Conservation (phyloP, 192 early-diverging fungal species). For the Jimgerdemannia flammicorona region DNA sequence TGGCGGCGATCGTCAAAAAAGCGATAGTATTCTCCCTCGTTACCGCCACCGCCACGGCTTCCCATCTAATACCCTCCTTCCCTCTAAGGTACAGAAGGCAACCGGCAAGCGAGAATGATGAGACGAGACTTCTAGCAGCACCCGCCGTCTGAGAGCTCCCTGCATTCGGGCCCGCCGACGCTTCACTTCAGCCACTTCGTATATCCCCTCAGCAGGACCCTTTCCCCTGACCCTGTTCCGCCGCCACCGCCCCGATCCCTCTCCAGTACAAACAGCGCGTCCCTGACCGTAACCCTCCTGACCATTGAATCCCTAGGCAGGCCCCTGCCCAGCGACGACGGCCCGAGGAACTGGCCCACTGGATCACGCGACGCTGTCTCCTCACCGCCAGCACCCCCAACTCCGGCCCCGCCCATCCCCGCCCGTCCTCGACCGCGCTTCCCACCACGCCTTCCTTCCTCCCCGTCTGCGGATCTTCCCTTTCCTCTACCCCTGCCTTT, state of each 20-base stretch:
- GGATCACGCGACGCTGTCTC: background rate
- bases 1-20: too few relatives aligned
- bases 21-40: too few relatives aligned
- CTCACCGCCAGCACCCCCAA: background rate
- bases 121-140: too few relatives aligned
- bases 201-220: slow-evolving; percentile 43
- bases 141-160: too few relatives aligned
- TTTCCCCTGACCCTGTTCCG: slow-evolving; percentile 29
- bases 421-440: slow-evolving; percentile 1
- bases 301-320: background rate
- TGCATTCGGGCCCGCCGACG: too few relatives aligned
- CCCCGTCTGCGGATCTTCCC: slow-evolving; percentile 15
- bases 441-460: slow-evolving; percentile 4
- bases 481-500: slow-evolving; percentile 14
- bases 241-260: slow-evolving; percentile 53
- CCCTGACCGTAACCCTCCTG: slow-evolving; percentile 58
- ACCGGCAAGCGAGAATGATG: too few relatives aligned
- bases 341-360: background rate
- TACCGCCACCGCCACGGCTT: too few relatives aligned
- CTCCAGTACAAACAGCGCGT: slow-evolving; percentile 73
- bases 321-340: slow-evolving; percentile 3
- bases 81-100: too few relatives aligned
- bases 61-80: too few relatives aligned
- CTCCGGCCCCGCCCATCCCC: slow-evolving; percentile 7
- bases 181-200: background rate